Percentiles rank a stretch among this genome's conserved stretches.
Conservation (phyloP, 805 yeast genomes). For the Debaryomyces tyrocola region DNA sequence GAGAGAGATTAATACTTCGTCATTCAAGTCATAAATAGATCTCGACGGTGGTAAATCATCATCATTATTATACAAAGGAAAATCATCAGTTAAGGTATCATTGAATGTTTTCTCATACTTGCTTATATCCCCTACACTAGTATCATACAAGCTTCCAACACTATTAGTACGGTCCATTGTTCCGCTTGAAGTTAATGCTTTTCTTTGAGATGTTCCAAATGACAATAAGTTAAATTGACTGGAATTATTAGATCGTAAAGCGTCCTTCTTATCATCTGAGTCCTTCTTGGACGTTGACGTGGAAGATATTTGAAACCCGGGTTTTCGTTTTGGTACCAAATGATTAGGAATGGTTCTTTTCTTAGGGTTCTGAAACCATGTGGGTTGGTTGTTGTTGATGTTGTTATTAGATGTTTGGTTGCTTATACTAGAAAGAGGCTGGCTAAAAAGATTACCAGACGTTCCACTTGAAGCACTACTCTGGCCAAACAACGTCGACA, state of each 20-base stretch:
- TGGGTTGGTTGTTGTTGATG: conserved; percentile 20
- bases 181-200: conserved; percentile 12
- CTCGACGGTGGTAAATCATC: conserved; percentile 51
- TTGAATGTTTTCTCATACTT: conserved; percentile 30
- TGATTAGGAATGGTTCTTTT: conserved; percentile 43
- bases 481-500: conserved; percentile 13
- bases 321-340: conserved; percentile 38
- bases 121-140: conserved; percentile 17
- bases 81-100: conserved; percentile 29
- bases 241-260: conserved; percentile 9
- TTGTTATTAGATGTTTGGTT: conserved; percentile 7
- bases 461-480: conserved; percentile 3
- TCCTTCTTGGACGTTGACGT: conserved; percentile 17
- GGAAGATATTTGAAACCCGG: conserved; percentile 37
- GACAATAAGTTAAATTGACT: conserved; percentile 35
- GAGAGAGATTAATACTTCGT: conserved; percentile 39
- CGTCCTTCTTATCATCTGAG: conserved; percentile 2
- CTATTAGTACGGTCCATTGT: conserved; percentile 18
- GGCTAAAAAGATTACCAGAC: neutral
- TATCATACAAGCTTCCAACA: conserved; percentile 21
- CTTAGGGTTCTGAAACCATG: conserved; percentile 37
- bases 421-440: conserved; percentile 1
- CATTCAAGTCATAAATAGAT: conserved; percentile 50
- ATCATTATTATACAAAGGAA: conserved; percentile 23
- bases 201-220: conserved; percentile 31